Evolutionary conservation across 805 yeast species (phyloP), one percentile per base, ranked within the genome.

Genomic region (Peterozyma toletana): DNA sequence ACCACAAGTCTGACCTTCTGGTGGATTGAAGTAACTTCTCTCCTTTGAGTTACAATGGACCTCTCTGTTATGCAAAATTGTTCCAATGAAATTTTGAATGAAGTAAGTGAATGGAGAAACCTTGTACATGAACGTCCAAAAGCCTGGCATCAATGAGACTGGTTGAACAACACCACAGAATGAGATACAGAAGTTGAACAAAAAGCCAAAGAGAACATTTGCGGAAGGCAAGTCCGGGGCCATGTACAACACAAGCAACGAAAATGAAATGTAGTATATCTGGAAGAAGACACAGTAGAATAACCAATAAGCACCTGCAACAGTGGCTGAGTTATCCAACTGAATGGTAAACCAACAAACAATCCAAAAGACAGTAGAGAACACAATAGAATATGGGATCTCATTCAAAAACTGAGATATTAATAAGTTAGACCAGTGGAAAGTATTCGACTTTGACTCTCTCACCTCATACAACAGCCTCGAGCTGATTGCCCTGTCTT

Each of bases 121-220:
- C 51, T 83, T 75, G 75, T 84, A 81, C 89, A 86, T 83, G 59
- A 83, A 86, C 38, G 75, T 78, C 95, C 95, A 86, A 68, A 86
- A 86, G 1, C 86, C 80, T 11, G 95, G 93, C 80, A 85, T 73
- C 42, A 69, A 62, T 2, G 48, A 35, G 6, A 63, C 63, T 14
- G 80, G 77, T 54, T 80, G 86, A 47, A 80, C 66, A 45, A 83
- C 82, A 66, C 90, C 88, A 59, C 85, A 72, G 66, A 85, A 84
- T 17, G 80, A 66, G 45, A 83, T 70, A 53, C 75, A 60, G 57
- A 83, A 73, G 33, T 82, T 66, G 58, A 77, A 73, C 48, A 76
- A 60, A 50, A 84, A 60, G 37, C 83, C 71, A 42, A 73, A 64
- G 38, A 83, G 60, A 43, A 80, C 79, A 39, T 78, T 75, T 13